phyloP scores from a whole-genome alignment of 495 filamentous ascomycete species.

The Xylaria venustula region DNA sequence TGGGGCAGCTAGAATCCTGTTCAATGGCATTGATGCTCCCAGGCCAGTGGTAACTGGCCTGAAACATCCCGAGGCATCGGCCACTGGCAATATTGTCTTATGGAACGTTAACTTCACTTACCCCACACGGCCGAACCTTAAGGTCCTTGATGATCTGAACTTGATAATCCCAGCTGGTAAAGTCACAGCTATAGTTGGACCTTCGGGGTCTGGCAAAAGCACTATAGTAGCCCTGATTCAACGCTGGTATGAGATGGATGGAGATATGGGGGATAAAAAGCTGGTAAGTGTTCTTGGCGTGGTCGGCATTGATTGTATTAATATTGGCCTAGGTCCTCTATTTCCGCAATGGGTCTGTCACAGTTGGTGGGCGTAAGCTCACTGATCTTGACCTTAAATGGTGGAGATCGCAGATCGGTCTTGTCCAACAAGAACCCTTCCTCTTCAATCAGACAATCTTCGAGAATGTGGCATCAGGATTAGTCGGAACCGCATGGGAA shows the following conservation, averaged over 20 bases:
- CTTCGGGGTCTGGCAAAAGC: slow-evolving; percentile 70
- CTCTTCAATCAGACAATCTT: slow-evolving; percentile 69
- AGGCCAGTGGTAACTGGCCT: slow-evolving; percentile 44
- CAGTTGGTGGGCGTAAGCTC: slow-evolving; percentile 53
- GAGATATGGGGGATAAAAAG: slow-evolving; percentile 46
- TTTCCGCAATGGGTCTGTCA: slow-evolving; percentile 50
- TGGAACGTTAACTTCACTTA: slow-evolving; percentile 63
- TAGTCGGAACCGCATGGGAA: slow-evolving; percentile 63
- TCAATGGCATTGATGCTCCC: slow-evolving; percentile 56
- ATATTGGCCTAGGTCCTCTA: slow-evolving; percentile 29
- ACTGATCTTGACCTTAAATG: slow-evolving; percentile 56
- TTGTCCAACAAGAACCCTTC: slow-evolving; percentile 70
- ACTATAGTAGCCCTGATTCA: slow-evolving; percentile 65
- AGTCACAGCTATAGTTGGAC: slow-evolving; percentile 79
- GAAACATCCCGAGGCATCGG: slow-evolving; percentile 44
- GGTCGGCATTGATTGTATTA: slow-evolving; percentile 1
- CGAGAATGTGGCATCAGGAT: slow-evolving; percentile 63
- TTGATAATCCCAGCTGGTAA: slow-evolving; percentile 70
- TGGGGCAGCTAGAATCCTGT: slow-evolving; percentile 54
- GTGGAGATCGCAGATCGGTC: slow-evolving; percentile 63
- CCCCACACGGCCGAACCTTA: slow-evolving; percentile 59
- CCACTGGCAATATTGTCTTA: slow-evolving; percentile 57
- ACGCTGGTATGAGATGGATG: slow-evolving; percentile 61
- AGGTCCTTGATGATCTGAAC: slow-evolving; percentile 53
- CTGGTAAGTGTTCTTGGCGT: slow-evolving; percentile 33